Evolutionary conservation across 306 rosid species (phyloP).

Genomic region (Vachellia collinsii): DNA sequence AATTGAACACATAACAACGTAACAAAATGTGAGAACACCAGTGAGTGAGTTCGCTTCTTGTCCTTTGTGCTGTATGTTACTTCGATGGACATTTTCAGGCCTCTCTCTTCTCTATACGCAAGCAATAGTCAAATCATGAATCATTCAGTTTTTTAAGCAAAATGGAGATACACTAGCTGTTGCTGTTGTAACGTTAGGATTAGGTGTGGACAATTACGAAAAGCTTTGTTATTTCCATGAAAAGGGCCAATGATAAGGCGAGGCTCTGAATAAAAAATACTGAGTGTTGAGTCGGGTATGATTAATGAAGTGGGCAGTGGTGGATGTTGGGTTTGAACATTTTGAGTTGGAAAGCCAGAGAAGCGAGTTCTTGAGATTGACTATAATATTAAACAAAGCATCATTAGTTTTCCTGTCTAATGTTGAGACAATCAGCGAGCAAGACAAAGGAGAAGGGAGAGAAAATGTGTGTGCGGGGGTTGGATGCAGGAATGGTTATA

Average conservation of each 20-base stretch:
- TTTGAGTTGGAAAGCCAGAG: not conserved
- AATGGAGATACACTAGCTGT: not conserved
- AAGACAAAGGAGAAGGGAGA: not conserved
- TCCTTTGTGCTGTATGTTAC: not conserved
- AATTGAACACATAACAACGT: not conserved
- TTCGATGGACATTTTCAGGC: not conserved
- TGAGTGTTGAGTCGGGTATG: not conserved
- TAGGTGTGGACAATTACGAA: not conserved
- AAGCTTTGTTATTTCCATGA: not conserved
- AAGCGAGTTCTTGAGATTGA: slow-evolving; percentile 43
- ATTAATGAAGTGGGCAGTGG: not conserved
- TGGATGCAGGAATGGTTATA: no score
- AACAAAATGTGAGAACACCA: not conserved
- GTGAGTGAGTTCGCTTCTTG: not conserved
- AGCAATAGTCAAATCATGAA: not conserved
- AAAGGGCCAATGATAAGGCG: not conserved
- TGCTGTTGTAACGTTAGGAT: not conserved
- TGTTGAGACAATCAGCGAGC: not conserved
- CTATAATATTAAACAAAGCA: slow-evolving; percentile 23
- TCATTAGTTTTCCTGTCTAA: no score
- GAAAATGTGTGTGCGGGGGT: not conserved
- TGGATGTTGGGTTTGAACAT: slow-evolving; percentile 21
- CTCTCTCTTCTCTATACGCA: not conserved
- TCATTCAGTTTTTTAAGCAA: not conserved
- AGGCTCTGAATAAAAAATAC: not conserved